Base-by-base conservation (phyloP, 2,329 filamentous ascomycete genomes). In the Diplodia sapinea region DNA sequence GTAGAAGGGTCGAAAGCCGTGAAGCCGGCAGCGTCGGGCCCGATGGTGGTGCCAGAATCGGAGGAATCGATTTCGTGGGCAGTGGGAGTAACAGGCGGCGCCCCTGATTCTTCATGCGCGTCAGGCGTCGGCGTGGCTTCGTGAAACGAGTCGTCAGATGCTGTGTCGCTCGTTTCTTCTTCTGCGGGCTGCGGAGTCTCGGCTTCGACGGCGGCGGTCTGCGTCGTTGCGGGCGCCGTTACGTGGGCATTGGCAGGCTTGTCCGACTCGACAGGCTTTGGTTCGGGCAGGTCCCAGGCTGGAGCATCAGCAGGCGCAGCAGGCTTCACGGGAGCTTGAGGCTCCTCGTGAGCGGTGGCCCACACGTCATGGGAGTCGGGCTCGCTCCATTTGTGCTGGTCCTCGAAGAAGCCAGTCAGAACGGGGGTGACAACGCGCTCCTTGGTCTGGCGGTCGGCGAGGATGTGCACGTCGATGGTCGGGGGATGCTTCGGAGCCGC, bases 341-440 rank as follows among this genome's bases (percentile, higher is more conserved):
- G 63, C 63, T 36, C 63, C 26, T 51, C 29, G 23, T 38, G 33
- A 4, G 54, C 29, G 11, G 20, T 65, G 29, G 74, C 70, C 77
- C 77, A 78, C 20, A 68, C 76, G 15, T 73, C 74, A 50, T 74
- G 73, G 12, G 69, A 71, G n/a, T 73, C 75, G 5, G 56, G 54
- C 65, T 76, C 74, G 50, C 75, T 76, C 78, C 78, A 79, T 26
- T 74, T 75, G 13, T 77, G 75, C 68, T 79, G 76, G 31, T 78
- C 75, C 57, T 76, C 69, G 62, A 79, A 78, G 50, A 64, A 68
- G 50, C 66, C 66, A 29, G 15, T 49, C 36, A 68, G 26, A 3
- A 63, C 57, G 36, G 66, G 61, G 47, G 43, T 68, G 20, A 66
- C 51, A 5, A 47, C 52, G 40, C 71, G 68, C 66, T 70, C 65